phyloP scores from a whole-genome alignment of 768 basidiomycete genomes.

The Xerocomus spinulosus region DNA sequence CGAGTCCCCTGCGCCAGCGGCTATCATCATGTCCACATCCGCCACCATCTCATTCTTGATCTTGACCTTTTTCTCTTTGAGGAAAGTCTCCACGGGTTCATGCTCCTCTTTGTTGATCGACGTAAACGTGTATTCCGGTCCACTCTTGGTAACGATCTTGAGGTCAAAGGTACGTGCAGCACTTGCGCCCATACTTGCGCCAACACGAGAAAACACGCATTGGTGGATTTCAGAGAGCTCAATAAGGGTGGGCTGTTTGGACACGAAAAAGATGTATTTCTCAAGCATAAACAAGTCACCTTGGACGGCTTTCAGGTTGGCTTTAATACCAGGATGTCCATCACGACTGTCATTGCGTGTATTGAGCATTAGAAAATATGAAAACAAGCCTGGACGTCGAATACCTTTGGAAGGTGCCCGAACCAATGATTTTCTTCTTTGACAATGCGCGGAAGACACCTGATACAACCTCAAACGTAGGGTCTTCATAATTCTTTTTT shows the following conservation, averaged over 20 bases:
- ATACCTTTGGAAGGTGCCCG: constrained; percentile 82
- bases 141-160: constrained; percentile 79
- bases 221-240: constrained; percentile 87
- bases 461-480: constrained; percentile 93
- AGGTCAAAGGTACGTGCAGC: constrained; percentile 93
- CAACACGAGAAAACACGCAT: constrained; percentile 90
- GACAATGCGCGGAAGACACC: constrained; percentile 88
- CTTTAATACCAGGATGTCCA: constrained; percentile 93
- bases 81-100: constrained; percentile 75
- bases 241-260: constrained; percentile 88
- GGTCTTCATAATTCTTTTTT: constrained; percentile 91
- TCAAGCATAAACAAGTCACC: constrained; percentile 98
- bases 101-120: constrained; percentile 96
- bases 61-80: constrained; percentile 87
- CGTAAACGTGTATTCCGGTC: constrained; percentile 84
- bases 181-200: constrained; percentile 73
- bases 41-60: constrained; percentile 95
- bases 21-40: constrained; percentile 74
- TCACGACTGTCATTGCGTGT: constrained; percentile 53
- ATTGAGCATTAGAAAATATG: background rate
- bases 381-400: too few species aligned
- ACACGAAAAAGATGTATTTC: constrained; percentile 96
- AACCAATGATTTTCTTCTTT: constrained; percentile 86
- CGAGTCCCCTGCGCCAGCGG: constrained; percentile 58
- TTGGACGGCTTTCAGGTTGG: constrained; percentile 93